Percentiles rank a stretch among this genome's conserved stretches.
These are phyloP conservation scores for Phanerochaete sordida DNA, from an alignment of 768 basidiomycete genomes.

Conservation along the genomic window DNA sequence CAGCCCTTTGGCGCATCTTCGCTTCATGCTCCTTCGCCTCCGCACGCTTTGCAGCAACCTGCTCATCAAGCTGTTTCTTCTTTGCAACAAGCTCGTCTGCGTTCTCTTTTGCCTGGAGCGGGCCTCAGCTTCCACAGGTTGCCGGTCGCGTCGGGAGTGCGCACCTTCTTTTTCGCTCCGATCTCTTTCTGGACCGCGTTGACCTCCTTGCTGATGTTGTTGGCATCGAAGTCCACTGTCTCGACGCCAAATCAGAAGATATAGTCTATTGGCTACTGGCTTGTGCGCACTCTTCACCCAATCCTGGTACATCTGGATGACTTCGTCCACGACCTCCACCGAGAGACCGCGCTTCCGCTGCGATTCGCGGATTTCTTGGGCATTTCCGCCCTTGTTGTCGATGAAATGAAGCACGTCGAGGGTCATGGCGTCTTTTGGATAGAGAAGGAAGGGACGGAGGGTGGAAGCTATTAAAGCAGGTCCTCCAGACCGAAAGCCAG, in stretches of 20 bases:
- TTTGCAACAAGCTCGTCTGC: slow-evolving; percentile 82
- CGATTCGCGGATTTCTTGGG: slow-evolving; percentile 85
- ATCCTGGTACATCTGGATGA: slow-evolving; percentile 86
- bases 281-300: slow-evolving; percentile 86
- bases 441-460: neutral
- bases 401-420: slow-evolving; percentile 80
- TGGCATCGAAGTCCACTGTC: slow-evolving; percentile 84
- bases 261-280: neutral
- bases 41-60: slow-evolving; percentile 72
- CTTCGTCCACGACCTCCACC: slow-evolving; percentile 91
- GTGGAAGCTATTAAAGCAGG: neutral
- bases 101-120: slow-evolving; percentile 76
- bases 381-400: slow-evolving; percentile 88
- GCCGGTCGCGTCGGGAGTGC: neutral
- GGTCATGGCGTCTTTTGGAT: slow-evolving; percentile 52
- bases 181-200: slow-evolving; percentile 96
- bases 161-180: slow-evolving; percentile 86
- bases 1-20: slow-evolving; percentile 76
- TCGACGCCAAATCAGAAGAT: neutral
- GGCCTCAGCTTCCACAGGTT: neutral
- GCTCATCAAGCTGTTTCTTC: slow-evolving; percentile 83
- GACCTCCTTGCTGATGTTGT: slow-evolving; percentile 72
- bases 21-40: slow-evolving; percentile 74
- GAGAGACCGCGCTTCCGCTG: slow-evolving; percentile 88
- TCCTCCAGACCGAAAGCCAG: neutral